Percentiles rank a stretch among this genome's conserved stretches.
phyloP scores from a whole-genome alignment of 805 yeast genomes.

The Nakazawaea pomicola region DNA sequence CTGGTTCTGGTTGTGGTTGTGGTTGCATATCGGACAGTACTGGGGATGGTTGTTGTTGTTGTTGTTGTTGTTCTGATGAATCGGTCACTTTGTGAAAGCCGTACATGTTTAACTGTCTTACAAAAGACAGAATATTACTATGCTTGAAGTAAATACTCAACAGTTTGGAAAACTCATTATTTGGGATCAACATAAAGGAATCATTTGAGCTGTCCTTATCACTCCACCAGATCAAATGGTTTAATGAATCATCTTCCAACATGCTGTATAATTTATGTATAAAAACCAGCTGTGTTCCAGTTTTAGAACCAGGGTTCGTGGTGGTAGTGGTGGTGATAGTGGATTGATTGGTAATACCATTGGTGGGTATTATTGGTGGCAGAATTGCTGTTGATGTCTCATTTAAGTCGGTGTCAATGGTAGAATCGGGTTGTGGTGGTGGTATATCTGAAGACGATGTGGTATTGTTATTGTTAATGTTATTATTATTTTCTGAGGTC shows the following conservation, averaged over 20 bases:
- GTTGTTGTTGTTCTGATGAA: conserved; percentile 23
- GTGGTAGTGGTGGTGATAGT: neutral
- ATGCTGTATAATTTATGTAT: conserved; percentile 88
- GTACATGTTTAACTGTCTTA: conserved; percentile 76
- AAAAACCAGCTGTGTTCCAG: conserved; percentile 33
- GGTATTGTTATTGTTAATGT: neutral
- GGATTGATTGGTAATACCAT: neutral
- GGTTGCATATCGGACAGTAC: no score
- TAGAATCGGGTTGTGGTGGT: no score
- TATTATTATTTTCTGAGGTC: neutral
- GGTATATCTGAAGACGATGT: neutral
- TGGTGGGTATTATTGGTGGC: neutral
- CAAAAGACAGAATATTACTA: conserved; percentile 74
- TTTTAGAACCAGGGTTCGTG: conserved; percentile 1
- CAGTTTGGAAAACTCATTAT: conserved; percentile 81
- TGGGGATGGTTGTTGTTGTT: conserved; percentile 5
- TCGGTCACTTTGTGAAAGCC: conserved; percentile 74
- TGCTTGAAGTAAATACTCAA: conserved; percentile 67
- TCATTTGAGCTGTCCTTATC: conserved; percentile 37
- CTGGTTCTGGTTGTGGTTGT: conserved; percentile 2
- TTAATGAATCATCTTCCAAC: conserved; percentile 72
- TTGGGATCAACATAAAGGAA: conserved; percentile 76
- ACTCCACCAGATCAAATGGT: conserved; percentile 86
- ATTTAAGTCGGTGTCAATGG: no score
- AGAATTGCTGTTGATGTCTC: no score